Conservation (phyloP, 2,329 filamentous ascomycete genomes). For the Alternaria ventricosa region DNA sequence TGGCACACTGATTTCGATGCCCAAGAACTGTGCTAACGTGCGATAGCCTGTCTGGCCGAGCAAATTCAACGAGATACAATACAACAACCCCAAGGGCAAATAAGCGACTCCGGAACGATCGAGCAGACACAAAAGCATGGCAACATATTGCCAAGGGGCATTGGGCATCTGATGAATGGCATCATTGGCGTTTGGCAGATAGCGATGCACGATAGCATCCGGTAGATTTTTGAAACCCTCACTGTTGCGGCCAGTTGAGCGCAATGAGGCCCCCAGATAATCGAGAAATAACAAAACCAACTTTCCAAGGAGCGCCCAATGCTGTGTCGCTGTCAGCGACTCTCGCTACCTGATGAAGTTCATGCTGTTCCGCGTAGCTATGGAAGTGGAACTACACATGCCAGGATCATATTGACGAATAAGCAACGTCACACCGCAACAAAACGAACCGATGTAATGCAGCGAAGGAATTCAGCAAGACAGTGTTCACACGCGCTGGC, state of each 20-base stretch:
- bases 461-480: background rate
- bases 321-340: background rate
- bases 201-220: background rate
- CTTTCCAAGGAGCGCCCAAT: background rate
- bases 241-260: background rate
- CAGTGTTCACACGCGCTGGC: background rate
- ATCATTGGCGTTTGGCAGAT: conserved; percentile 12
- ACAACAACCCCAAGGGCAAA: conserved; percentile 45
- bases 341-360: background rate
- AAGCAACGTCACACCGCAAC: background rate
- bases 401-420: background rate
- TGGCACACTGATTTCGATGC: background rate
- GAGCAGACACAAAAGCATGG: conserved; percentile 2
- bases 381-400: background rate
- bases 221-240: background rate
- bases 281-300: background rate
- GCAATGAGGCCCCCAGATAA: background rate
- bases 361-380: background rate
- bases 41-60: conserved; percentile 31
- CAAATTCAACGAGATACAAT: conserved; percentile 44
- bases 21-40: background rate
- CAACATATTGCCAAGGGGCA: background rate
- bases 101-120: conserved; percentile 12
- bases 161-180: background rate
- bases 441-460: background rate